These are phyloP conservation scores for Auriscalpium orientale DNA, from an alignment of 768 basidiomycete species.

Conservation along the genomic window DNA sequence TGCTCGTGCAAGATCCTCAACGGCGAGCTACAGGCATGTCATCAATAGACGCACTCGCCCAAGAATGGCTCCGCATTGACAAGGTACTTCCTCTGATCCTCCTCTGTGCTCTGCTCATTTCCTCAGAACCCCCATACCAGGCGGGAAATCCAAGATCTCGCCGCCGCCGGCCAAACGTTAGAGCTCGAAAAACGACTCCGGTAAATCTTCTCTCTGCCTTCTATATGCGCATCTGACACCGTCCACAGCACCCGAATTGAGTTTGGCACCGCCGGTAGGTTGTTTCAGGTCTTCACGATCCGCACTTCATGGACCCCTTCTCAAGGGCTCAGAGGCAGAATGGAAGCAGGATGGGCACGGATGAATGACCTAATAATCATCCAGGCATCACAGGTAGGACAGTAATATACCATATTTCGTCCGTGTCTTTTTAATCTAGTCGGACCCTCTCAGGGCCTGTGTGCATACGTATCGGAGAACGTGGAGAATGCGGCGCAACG, in stretches of 20 bases:
- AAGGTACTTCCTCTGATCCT: constrained; percentile 23
- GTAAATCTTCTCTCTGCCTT: constrained; percentile 21
- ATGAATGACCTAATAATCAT: constrained; percentile 87
- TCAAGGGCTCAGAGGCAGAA: constrained; percentile 65
- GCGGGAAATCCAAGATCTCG: constrained; percentile 40
- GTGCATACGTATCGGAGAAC: constrained; percentile 55
- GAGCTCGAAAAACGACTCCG: constrained; percentile 54
- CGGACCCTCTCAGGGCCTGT: constrained; percentile 50
- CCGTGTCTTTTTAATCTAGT: background rate
- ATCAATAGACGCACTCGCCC: too few species aligned
- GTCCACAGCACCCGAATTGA: constrained; percentile 56
- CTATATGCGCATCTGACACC: background rate
- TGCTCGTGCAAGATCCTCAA: too few species aligned
- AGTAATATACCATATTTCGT: background rate
- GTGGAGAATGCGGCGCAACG: constrained; percentile 44
- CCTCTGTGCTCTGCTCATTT: background rate
- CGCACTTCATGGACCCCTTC: background rate
- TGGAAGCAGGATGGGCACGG: constrained; percentile 87
- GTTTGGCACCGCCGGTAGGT: constrained; percentile 79
- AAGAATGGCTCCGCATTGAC: constrained; percentile 44
- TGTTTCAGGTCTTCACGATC: background rate
- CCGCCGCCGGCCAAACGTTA: constrained; percentile 31
- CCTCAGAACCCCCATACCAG: constrained; percentile 43
- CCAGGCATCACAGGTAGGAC: constrained; percentile 73
- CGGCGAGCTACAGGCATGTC: too few species aligned